Evolutionary conservation across 2,329 filamentous ascomycete genomes (phyloP).

Genomic region (Myriosclerotinia curreyana): DNA sequence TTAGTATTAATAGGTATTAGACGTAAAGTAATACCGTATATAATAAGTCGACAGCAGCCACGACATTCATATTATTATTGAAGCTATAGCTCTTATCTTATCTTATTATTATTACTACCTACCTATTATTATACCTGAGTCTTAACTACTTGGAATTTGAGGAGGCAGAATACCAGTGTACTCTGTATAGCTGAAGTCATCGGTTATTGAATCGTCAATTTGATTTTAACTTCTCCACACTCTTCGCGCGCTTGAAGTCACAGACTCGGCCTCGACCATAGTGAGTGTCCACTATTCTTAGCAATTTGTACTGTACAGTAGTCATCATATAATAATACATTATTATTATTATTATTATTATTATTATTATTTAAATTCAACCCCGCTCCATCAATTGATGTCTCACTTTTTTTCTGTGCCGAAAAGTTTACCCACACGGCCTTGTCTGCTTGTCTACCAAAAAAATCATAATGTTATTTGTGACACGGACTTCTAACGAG

Average conservation of each 20-base stretch:
- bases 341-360: too few relatives aligned
- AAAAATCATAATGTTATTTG: slow-evolving; percentile 19
- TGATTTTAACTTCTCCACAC: slow-evolving; percentile 22
- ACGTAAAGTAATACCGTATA: neutral
- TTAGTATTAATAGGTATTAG: neutral
- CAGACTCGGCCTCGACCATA: slow-evolving; percentile 24
- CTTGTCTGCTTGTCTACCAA: too few relatives aligned
- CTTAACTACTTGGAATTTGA: too few relatives aligned
- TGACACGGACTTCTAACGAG: slow-evolving; percentile 14
- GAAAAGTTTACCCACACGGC: neutral
- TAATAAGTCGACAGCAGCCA: neutral
- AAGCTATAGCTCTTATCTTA: neutral
- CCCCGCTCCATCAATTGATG: slow-evolving; percentile 18
- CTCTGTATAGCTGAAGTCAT: neutral
- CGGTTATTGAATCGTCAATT: slow-evolving; percentile 1
- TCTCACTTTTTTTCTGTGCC: slow-evolving; percentile 16
- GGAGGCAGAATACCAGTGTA: neutral
- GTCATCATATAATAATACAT: too few relatives aligned
- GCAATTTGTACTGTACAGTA: too few relatives aligned
- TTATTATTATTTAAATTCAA: too few relatives aligned
- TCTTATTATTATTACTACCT: neutral
- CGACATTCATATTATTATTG: neutral
- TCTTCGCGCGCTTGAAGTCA: slow-evolving; percentile 15
- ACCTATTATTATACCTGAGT: too few relatives aligned
- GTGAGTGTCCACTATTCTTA: slow-evolving; percentile 26